Percentiles rank a stretch among this genome's conserved stretches.
Conservation (phyloP, 139 green algal genomes). For the Coelastrella sp. region DNA sequence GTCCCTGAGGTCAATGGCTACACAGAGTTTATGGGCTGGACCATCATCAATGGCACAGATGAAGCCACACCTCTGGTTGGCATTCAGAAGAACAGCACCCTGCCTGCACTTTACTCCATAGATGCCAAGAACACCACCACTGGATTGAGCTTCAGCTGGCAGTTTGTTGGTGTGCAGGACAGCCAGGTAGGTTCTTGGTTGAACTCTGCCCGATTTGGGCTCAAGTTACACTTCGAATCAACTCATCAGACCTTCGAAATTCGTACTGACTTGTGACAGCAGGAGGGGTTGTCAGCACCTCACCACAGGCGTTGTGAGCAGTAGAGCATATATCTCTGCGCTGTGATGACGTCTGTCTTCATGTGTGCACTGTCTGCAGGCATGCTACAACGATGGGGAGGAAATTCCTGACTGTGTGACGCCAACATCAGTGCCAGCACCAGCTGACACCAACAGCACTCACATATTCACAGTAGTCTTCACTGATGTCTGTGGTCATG, state of each 20-base stretch:
- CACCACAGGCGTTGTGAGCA: not conserved
- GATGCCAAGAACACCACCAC: not conserved
- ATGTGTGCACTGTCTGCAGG: not conserved
- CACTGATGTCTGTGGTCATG: constrained; percentile 38
- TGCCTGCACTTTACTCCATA: not conserved
- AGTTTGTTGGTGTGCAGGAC: not conserved
- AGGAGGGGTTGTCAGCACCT: not conserved
- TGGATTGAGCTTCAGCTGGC: not conserved
- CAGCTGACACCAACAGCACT: not conserved
- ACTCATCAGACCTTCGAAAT: too few species aligned
- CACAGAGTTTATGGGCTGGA: constrained; percentile 30
- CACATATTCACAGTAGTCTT: constrained; percentile 9
- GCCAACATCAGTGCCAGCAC: not conserved
- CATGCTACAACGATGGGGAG: not conserved
- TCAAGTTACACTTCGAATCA: too few species aligned
- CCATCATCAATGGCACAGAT: not conserved
- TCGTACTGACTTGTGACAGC: not conserved
- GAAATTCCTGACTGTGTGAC: not conserved
- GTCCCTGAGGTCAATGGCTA: not conserved
- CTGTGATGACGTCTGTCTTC: too few species aligned
- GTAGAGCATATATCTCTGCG: too few species aligned
- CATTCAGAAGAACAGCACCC: not conserved
- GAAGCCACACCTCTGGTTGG: not conserved
- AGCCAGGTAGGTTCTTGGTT: not conserved
- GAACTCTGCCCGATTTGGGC: too few species aligned